phyloP scores from a whole-genome alignment of 2,329 filamentous ascomycete species.

The Aspergillus sojae region DNA sequence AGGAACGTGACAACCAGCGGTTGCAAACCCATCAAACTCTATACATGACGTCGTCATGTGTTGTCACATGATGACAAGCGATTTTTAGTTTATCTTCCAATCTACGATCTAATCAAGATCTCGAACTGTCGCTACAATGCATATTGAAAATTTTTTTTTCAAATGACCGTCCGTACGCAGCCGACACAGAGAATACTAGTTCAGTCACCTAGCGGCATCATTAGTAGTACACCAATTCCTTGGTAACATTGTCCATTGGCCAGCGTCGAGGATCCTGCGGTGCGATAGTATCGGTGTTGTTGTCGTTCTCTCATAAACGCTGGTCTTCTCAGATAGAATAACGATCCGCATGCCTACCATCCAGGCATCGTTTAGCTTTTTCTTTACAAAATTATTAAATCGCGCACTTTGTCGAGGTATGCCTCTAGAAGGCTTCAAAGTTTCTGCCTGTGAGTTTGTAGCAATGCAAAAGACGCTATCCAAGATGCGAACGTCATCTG shows the following conservation, averaged over 20 bases:
- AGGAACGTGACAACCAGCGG: constrained; percentile 12
- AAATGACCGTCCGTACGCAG: background rate
- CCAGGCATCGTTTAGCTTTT: background rate
- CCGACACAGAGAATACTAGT: background rate
- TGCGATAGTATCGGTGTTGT: background rate
- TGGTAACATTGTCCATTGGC: background rate
- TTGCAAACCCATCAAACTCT: constrained; percentile 19
- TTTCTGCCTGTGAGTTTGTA: background rate
- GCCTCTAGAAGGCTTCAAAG: background rate
- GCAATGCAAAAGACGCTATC: background rate
- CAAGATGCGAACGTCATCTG: background rate
- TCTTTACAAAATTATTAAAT: background rate
- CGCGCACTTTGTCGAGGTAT: background rate
- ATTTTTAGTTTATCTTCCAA: background rate
- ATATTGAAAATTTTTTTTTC: background rate
- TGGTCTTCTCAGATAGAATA: background rate
- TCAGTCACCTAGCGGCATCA: background rate
- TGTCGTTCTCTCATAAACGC: background rate
- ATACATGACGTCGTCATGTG: constrained; percentile 13
- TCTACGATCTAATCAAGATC: background rate
- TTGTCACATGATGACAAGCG: background rate
- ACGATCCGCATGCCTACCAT: background rate
- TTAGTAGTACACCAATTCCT: background rate
- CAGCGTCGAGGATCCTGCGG: background rate
- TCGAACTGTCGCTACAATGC: background rate